Conservation (phyloP, 805 yeast species). For the Trichomonascus vanleenenianus region DNA sequence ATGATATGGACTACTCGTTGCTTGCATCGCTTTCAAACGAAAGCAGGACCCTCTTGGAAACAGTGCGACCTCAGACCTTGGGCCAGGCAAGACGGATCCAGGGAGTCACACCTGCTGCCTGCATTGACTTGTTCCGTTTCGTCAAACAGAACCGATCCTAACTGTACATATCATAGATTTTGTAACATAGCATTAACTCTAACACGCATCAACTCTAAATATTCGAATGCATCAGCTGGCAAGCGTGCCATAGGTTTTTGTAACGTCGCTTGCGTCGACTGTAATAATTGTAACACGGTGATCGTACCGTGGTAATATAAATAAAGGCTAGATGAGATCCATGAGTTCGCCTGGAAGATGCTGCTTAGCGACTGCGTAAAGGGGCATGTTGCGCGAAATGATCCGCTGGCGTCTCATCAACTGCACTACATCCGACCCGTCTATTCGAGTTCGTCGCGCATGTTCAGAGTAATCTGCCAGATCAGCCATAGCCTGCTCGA, state of each 20-base stretch:
- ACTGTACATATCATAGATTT: neutral
- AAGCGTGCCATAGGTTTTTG: too few relatives aligned
- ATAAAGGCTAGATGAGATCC: constrained; percentile 2
- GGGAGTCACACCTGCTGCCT: constrained; percentile 91
- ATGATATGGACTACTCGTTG: constrained; percentile 50
- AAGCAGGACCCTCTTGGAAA: constrained; percentile 58
- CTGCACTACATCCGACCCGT: constrained; percentile 22
- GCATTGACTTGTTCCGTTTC: constrained; percentile 58
- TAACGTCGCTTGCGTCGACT: too few relatives aligned
- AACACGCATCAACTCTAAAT: too few relatives aligned
- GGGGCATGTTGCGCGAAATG: constrained; percentile 11
- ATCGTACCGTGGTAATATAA: too few relatives aligned
- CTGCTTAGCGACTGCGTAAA: constrained; percentile 21
- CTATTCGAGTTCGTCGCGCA: constrained; percentile 24
- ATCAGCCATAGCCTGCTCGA: constrained; percentile 25
- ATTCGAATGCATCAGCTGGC: too few relatives aligned
- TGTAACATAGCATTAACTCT: too few relatives aligned
- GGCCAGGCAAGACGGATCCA: constrained; percentile 95
- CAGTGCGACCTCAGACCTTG: constrained; percentile 76
- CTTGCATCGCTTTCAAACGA: constrained; percentile 67
- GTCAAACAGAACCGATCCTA: constrained; percentile 13
- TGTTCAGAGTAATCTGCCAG: constrained; percentile 29
- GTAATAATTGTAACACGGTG: too few relatives aligned
- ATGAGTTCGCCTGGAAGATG: constrained; percentile 27
- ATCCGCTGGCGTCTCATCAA: constrained; percentile 29